Base-by-base conservation (phyloP, 345 rosid species). In the thale cress (Arabidopsis thaliana) region DNA sequence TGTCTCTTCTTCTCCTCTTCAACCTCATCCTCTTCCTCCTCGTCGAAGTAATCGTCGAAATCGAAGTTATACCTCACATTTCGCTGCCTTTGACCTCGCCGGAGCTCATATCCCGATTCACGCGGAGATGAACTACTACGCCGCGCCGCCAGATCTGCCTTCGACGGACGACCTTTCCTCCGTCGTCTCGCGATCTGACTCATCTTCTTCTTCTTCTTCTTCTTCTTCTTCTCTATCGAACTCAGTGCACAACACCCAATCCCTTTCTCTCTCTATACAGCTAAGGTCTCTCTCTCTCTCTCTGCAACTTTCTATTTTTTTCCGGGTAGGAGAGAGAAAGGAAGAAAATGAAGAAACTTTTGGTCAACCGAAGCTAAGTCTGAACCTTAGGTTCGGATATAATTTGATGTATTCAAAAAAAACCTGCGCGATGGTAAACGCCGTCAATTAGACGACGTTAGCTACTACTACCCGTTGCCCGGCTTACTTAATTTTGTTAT, bases 111-210 rank as follows among this genome's bases (percentile, higher is more conserved):
- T 41, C 78, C 84, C 46, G 78, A 25, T 63, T 69, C 65, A 59
- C 81, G 65, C n/a, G 86, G 64, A 6, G 75, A 14, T 2, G 69
- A 63, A 23, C 78, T 53, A 28, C 77, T 59, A 14, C 89, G 85
- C 8, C 81, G 84, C 0, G 85, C 88, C 82, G 86, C 87, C 82
- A 87, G 98, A 91, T 93, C 96, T 76, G 94, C 85, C 90, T 91
- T 93, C 66, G 97, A 85, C 8, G 98, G 97, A 83, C 96, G 86
- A 34, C 98, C 98, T 84, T 89, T 91, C 96, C 83, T 93, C 94
- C 88, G 88, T 86, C 91, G 81, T 84, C 88, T 89, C 83, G 76
- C 91, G 93, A 88, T 89, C 96, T 91, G 97, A 69, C 87, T 88
- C 98, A 91, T 93, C 65, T 77, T 50, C 63, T 59, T 36, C 37